Percentiles rank a stretch among this genome's conserved stretches.
These are phyloP conservation scores for Tuber calosporum DNA, from an alignment of 495 filamentous ascomycete genomes.

Conservation along the genomic window DNA sequence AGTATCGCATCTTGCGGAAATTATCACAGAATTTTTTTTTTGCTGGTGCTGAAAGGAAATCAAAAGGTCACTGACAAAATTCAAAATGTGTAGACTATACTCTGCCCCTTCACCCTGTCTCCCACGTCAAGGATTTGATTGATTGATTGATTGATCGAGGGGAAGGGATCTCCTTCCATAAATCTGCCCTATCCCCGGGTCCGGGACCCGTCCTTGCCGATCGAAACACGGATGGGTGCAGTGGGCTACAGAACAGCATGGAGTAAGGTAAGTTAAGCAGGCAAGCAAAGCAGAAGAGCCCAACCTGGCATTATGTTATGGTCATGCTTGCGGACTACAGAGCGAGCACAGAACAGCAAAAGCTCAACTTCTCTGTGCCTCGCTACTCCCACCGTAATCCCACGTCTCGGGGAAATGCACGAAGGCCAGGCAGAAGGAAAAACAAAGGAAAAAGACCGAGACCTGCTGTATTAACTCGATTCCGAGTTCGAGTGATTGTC, in stretches of 20 bases:
- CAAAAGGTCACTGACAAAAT: conserved; percentile 5
- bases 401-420: conserved; percentile 1
- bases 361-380: background rate
- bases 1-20: background rate
- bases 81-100: background rate
- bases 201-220: conserved; percentile 6
- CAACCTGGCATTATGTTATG: conserved; percentile 1
- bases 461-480: background rate
- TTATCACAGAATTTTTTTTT: background rate
- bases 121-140: background rate
- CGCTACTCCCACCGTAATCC: background rate
- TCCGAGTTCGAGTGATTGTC: background rate
- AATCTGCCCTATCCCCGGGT: conserved; percentile 1
- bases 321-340: background rate
- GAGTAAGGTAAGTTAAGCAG: background rate
- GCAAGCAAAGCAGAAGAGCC: background rate
- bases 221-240: background rate
- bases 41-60: background rate
- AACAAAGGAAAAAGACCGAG: background rate
- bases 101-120: background rate
- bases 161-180: background rate
- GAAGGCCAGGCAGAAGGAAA: background rate
- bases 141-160: background rate
- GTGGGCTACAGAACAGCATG: background rate
- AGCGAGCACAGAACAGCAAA: background rate